Conservation (phyloP, 1,284 basidiomycete species). For the Calocybe gambosa region DNA sequence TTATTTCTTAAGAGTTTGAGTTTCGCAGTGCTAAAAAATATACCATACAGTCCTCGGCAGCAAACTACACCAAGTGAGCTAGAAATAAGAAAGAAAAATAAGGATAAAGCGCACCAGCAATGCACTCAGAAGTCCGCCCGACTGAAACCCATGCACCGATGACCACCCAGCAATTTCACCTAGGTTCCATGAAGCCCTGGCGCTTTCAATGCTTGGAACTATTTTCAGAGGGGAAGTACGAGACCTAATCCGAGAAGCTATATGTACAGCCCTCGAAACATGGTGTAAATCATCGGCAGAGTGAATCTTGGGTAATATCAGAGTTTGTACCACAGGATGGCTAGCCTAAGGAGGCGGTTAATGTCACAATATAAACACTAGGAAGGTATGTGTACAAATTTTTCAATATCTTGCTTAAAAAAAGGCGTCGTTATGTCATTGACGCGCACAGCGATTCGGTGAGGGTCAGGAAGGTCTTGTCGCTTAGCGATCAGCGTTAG, state of each 20-base stretch:
- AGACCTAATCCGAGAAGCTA: conserved; percentile 17
- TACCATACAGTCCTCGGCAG: conserved; percentile 78
- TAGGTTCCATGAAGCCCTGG: conserved; percentile 55
- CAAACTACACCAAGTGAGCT: conserved; percentile 52
- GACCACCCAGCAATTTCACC: conserved; percentile 63
- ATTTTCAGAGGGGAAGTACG: conserved; percentile 42
- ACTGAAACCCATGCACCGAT: conserved; percentile 33
- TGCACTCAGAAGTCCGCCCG: conserved; percentile 47
- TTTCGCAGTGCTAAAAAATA: conserved; percentile 1
- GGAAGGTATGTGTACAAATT: conserved; percentile 44
- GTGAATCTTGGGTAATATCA: conserved; percentile 79
- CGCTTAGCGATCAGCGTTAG: conserved; percentile 13
- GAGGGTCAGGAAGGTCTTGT: conserved; percentile 34
- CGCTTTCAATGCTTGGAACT: conserved; percentile 79
- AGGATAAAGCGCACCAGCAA: conserved; percentile 41
- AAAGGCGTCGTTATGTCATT: conserved; percentile 72
- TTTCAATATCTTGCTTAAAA: conserved; percentile 64
- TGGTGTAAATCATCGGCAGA: conserved; percentile 58
- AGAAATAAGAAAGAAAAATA: conserved; percentile 4
- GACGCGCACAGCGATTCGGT: conserved; percentile 66
- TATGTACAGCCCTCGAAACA: conserved; percentile 41
- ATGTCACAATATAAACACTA: neutral
- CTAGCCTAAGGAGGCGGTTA: conserved; percentile 30
- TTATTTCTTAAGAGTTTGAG: conserved; percentile 1
- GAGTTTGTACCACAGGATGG: conserved; percentile 43